phyloP scores from a whole-genome alignment of 2,329 filamentous ascomycete species.

The Moelleriella libera region DNA sequence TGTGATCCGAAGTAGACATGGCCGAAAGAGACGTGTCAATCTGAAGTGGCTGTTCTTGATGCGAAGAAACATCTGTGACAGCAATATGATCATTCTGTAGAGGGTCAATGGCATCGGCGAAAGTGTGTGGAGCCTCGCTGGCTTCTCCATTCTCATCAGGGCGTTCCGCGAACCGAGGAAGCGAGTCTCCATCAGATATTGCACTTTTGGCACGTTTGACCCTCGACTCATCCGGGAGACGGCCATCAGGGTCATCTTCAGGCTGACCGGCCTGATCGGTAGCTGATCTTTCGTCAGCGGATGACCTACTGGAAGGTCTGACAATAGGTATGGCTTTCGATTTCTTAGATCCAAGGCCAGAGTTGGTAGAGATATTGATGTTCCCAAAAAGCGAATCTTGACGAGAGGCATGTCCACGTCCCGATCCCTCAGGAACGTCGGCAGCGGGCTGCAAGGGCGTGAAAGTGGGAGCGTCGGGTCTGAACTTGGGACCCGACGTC shows the following conservation, averaged over 20 bases:
- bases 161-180: constrained; percentile 59
- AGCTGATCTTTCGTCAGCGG: constrained; percentile 11
- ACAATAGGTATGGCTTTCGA: constrained; percentile 79
- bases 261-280: constrained; percentile 8
- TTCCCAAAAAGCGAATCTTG: constrained; percentile 52
- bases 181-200: constrained; percentile 53
- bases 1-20: constrained; percentile 34
- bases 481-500: constrained; percentile 51
- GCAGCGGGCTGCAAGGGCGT: constrained; percentile 42
- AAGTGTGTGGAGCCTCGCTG: constrained; percentile 1
- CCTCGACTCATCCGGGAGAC: constrained; percentile 49
- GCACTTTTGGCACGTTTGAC: constrained; percentile 60
- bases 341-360: constrained; percentile 52
- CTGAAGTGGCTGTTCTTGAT: constrained; percentile 26
- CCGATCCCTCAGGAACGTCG: constrained; percentile 26
- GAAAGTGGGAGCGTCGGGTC: constrained; percentile 64
- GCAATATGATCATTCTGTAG: constrained; percentile 7
- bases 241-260: constrained; percentile 34
- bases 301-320: constrained; percentile 42
- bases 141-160: constrained; percentile 11
- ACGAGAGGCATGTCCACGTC: constrained; percentile 27
- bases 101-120: background rate
- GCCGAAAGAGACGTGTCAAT: constrained; percentile 41
- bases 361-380: constrained; percentile 47
- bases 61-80: constrained; percentile 16